Evolutionary conservation across 2,329 filamentous ascomycete genomes (phyloP).

Genomic region (Tothia fuscella): DNA sequence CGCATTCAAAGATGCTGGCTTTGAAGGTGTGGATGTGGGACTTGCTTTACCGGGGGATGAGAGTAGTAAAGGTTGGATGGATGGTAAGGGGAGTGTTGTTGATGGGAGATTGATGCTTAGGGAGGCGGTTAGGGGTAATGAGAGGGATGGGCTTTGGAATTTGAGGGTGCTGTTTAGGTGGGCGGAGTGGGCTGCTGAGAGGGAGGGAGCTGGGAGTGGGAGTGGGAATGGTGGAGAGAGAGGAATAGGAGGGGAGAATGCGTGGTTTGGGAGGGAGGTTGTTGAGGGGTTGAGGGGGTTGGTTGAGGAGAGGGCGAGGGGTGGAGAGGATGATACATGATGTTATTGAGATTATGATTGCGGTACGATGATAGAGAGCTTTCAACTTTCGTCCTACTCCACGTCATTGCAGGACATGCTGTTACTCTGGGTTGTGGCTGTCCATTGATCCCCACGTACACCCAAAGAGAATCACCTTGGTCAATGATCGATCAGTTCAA

Average conservation of each 20-base stretch:
- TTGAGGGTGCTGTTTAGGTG: slow-evolving; percentile 53
- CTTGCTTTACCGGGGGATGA: slow-evolving; percentile 43
- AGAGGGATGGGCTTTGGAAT: slow-evolving; percentile 49
- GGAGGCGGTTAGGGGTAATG: slow-evolving; percentile 30
- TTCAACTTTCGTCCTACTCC: too few species aligned
- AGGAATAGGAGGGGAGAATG: slow-evolving; percentile 36
- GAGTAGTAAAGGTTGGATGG: slow-evolving; percentile 36
- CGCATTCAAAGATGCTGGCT: slow-evolving; percentile 29
- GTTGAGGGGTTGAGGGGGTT: neutral
- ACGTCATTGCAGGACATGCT: too few species aligned
- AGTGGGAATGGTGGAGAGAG: slow-evolving; percentile 48
- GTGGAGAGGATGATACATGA: neutral
- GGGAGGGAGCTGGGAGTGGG: slow-evolving; percentile 27
- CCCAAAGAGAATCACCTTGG: too few species aligned
- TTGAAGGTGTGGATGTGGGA: slow-evolving; percentile 25
- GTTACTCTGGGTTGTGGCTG: too few species aligned
- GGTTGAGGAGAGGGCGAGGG: neutral
- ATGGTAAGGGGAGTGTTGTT: slow-evolving; percentile 48
- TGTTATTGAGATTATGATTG: too few species aligned
- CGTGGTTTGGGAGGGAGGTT: slow-evolving; percentile 17
- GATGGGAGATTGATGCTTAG: slow-evolving; percentile 59
- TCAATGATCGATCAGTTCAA: too few species aligned
- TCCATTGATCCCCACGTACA: too few species aligned
- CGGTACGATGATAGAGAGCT: too few species aligned
- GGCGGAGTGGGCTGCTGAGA: slow-evolving; percentile 36